Conservation (phyloP, 2,329 filamentous ascomycete species). For the Pseudogymnoascus sp. region DNA sequence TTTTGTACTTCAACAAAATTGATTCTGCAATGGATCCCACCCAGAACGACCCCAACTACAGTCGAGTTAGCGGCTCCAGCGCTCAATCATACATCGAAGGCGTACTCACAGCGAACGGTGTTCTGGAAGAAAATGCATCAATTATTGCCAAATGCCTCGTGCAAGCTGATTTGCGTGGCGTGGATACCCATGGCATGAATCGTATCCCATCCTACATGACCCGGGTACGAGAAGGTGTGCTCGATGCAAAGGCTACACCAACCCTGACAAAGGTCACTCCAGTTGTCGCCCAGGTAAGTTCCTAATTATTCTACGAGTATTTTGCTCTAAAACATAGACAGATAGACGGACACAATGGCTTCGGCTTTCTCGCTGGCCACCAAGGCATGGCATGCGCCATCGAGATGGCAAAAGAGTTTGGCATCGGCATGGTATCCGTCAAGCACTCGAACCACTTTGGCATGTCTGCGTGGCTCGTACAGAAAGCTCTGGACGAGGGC, state of each 20-base stretch:
- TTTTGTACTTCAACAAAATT: background rate
- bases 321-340: conserved; percentile 31
- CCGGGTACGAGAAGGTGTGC: conserved; percentile 59
- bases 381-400: conserved; percentile 59
- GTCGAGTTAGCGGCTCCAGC: background rate
- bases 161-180: conserved; percentile 65
- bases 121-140: conserved; percentile 48
- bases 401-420: conserved; percentile 52
- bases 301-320: background rate
- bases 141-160: conserved; percentile 62
- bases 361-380: conserved; percentile 65
- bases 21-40: background rate
- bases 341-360: conserved; percentile 55
- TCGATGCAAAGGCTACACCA: conserved; percentile 53
- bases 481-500: conserved; percentile 62
- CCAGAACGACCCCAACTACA: background rate
- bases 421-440: conserved; percentile 68
- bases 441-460: conserved; percentile 76
- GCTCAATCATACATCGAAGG: conserved; percentile 37
- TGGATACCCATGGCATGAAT: conserved; percentile 73
- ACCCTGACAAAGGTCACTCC: conserved; percentile 55
- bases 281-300: conserved; percentile 56
- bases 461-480: conserved; percentile 73
- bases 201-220: conserved; percentile 70
- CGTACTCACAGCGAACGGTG: conserved; percentile 52